Evolutionary conservation across 2,329 filamentous ascomycete genomes (phyloP).

Genomic region (Fusarium subglutinans): DNA sequence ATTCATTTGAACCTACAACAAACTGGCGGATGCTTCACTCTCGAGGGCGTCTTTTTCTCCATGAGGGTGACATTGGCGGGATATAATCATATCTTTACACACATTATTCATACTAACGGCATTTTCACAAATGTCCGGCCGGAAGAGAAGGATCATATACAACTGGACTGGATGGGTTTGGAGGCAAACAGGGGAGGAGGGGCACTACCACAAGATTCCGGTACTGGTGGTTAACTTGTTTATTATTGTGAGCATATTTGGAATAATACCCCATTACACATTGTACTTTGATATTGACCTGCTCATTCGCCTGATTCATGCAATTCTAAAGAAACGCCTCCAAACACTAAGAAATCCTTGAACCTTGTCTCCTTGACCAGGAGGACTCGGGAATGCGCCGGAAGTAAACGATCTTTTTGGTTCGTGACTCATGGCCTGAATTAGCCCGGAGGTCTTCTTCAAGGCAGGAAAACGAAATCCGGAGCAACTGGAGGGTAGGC

Average conservation of each 20-base stretch:
- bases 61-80: constrained; percentile 7
- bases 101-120: constrained; percentile 21
- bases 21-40: constrained; percentile 16
- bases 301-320: neutral
- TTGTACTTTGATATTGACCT: neutral
- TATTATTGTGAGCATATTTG: constrained; percentile 41
- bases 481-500: neutral
- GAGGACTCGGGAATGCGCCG: neutral
- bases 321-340: neutral
- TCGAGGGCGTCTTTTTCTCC: constrained; percentile 26
- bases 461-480: neutral
- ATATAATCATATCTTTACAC: constrained; percentile 27
- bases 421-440: neutral
- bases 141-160: constrained; percentile 28
- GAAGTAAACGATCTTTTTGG: neutral
- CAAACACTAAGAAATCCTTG: neutral
- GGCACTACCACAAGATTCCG: constrained; percentile 19
- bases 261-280: constrained; percentile 43
- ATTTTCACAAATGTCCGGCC: constrained; percentile 20
- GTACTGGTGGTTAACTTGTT: constrained; percentile 38
- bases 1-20: constrained; percentile 23
- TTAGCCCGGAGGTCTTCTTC: neutral
- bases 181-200: constrained; percentile 8
- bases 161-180: constrained; percentile 10
- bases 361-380: neutral